Evolutionary conservation across 306 rosid species (phyloP).

Genomic region (Glycyrrhiza uralensis): DNA sequence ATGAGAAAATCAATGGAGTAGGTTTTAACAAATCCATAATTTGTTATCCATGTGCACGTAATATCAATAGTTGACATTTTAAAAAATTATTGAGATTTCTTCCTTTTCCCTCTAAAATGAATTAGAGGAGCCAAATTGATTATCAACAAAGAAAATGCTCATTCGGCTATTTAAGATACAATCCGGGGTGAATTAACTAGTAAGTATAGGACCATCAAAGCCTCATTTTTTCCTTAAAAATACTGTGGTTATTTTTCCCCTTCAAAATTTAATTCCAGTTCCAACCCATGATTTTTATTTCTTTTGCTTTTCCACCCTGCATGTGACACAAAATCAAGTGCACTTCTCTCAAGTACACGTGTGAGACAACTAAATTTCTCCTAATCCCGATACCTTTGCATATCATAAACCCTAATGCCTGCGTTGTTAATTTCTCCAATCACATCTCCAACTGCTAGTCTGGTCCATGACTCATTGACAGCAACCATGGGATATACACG

Average conservation of each 20-base stretch:
- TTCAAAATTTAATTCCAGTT: conserved; percentile 12
- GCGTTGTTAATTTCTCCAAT: conserved; percentile 67
- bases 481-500: conserved; percentile 91
- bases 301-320: conserved; percentile 8
- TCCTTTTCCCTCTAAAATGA: neutral
- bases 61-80: neutral
- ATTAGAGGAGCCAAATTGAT: neutral
- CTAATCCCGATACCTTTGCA: conserved; percentile 70
- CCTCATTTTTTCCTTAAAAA: neutral
- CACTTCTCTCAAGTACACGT: conserved; percentile 4
- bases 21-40: neutral
- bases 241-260: neutral
- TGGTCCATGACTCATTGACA: conserved; percentile 85
- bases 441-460: conserved; percentile 92
- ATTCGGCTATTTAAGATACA: conserved; percentile 8
- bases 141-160: conserved; percentile 3
- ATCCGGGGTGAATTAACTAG: neutral
- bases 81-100: neutral
- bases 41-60: neutral
- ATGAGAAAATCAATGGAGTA: neutral
- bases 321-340: conserved; percentile 29
- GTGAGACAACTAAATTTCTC: conserved; percentile 11
- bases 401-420: conserved; percentile 78
- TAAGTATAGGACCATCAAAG: conserved; percentile 1
- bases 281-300: neutral